Evolutionary conservation across 192 early-diverging fungal species (phyloP), one percentile per base, ranked within the genome.

Genomic region (Linnemannia elongata): DNA sequence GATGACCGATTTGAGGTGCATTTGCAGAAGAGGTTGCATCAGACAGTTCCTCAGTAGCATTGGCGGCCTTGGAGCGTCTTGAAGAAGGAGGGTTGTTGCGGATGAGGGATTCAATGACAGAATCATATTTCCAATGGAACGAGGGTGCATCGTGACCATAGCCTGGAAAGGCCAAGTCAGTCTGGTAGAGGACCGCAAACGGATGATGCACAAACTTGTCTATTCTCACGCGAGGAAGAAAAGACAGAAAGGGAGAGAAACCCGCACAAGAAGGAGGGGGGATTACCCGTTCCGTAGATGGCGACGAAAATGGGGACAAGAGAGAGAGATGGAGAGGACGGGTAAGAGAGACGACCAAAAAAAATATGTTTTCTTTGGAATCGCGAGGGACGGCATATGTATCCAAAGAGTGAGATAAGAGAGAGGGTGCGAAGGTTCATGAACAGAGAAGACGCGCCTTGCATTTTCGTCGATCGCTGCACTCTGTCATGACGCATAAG

Each of bases 191-290:
- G 44, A 89, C 82, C 18, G 92, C 92, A 44, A 87, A 79, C 10
- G 92, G 92, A 85, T 93, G 89, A 76, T 91, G 76, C 30, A 86
- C 74, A 81, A 93, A 91, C 70, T 93, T 89, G 86, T 93, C 92
- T 93, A 88, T 39, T 44, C 15, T 33, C 35, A 68, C 12, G 30
- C 69, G 49, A 33, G 45, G 63, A 20, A 41, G 45, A 49, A 72
- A 74, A 52, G 38, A 33, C 27, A 74, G 41, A 52, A 45, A 52
- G 9, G 38, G 24, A 49, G 38, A 80, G 52, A 18, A 12, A 44
- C 12, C n/a, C 41, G 36, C 24, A 79, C 24, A 36, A 30, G 60
- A 63, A 10, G 24, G 35, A 8, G 13, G 60, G 35, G 52, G 8
- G 33, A 24, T 27, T 27, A 60, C 1, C 60, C 60, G 60, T 66